These are phyloP conservation scores for Cyanidium caldarium DNA, from an alignment of 23 red algal genomes.

Conservation along the genomic window DNA sequence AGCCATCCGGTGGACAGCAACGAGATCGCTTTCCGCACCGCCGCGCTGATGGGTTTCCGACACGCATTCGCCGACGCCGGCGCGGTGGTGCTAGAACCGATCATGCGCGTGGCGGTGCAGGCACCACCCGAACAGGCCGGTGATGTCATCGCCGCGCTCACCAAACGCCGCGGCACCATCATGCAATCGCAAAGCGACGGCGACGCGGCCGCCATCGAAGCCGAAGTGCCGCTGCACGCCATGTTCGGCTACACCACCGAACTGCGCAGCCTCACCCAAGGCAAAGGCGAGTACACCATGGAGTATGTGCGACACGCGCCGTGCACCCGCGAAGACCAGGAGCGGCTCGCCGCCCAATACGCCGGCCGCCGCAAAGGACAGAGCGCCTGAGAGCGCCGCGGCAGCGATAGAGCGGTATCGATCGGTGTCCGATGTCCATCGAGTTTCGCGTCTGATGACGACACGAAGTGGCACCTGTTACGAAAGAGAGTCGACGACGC, in stretches of 20 bases:
- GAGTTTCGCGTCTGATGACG: too few relatives aligned
- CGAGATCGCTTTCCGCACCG: constrained; percentile 79
- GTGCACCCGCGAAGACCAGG: not conserved
- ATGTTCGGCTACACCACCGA: constrained; percentile 99
- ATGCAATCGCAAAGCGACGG: constrained; percentile 32
- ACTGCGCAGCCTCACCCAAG: constrained; percentile 79
- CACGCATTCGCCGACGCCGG: constrained; percentile 63
- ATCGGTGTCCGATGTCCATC: too few relatives aligned
- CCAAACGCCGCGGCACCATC: constrained; percentile 41
- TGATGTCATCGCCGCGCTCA: constrained; percentile 48
- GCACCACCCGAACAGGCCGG: constrained; percentile 70
- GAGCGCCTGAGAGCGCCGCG: too few relatives aligned
- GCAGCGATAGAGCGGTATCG: too few relatives aligned
- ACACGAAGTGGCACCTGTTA: too few relatives aligned
- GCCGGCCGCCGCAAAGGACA: not conserved
- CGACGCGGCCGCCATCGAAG: constrained; percentile 31
- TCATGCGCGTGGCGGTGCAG: constrained; percentile 79
- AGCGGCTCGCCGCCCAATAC: not conserved
- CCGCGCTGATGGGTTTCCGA: constrained; percentile 63
- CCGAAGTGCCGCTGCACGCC: constrained; percentile 59
- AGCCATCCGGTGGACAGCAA: constrained; percentile 87
- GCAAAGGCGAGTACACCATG: constrained; percentile 98
- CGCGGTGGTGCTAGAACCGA: constrained; percentile 56
- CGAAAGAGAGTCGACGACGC: too few relatives aligned
- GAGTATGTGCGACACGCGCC: constrained; percentile 38